Base-by-base conservation (phyloP, 345 rosid species). In the Nasturtium officinale region DNA sequence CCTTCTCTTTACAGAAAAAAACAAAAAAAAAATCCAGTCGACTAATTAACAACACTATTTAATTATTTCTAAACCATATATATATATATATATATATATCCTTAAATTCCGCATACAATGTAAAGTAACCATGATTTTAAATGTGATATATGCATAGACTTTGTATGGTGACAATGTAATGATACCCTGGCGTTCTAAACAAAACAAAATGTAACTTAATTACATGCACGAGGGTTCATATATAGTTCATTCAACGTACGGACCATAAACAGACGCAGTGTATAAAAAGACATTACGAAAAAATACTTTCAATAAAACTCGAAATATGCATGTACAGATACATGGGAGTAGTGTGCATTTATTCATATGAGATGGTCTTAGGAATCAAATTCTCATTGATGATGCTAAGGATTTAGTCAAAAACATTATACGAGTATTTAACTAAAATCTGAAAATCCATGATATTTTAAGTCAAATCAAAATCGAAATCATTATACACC, bases 361-460 rank as follows among this genome's bases (percentile, higher is more conserved):
- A 20, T 47, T 60, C 78, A 74, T 73, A 67, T 74, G 73, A 20
- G 5, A 67, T 50, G 73, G 77, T 67, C 68, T 50, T 67, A 58
- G 5, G 46, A 67, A 59, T 59, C 78, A 74, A 74, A 26, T 38
- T 74, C 13, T 59, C 67, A 67, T 50, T 60, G 67, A 67, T 48
- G 53, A 35, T 66, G 15, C 33, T 20, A 50, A 29, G 54, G 53
- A 66, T 18, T 57, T 18, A 47, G 38, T 48, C 45, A 65, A 45
- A 17, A 32, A 50, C 12, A 72, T 53, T 20, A 73, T 52, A 48
- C 6, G 17, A 16, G n/a, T 26, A 50, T 63, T 38, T 29, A 58
- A 74, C 51, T n/a, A 73, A 73, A 59, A 75, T 37, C 73, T 59
- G 50, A 75, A 62, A 50, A 52, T 32, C 46, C 74, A 75, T 68